A percentile compares a stretch with the other conserved stretches of the same genome.
phyloP scores from a whole-genome alignment of 306 rosid species.

The Lathyrus oleraceus region DNA sequence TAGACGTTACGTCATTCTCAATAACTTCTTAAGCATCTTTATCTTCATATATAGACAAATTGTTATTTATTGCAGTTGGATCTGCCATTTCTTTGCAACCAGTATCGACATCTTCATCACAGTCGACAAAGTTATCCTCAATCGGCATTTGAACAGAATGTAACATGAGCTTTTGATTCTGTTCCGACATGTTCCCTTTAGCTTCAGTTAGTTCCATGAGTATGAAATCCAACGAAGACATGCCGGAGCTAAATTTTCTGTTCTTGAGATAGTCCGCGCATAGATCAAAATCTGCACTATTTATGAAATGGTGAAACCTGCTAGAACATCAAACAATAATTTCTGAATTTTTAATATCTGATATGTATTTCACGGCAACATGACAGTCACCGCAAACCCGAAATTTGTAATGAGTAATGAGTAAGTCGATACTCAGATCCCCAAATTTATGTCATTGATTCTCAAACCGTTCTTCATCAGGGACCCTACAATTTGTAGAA shows the following conservation, averaged over 20 bases:
- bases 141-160: slow-evolving; percentile 98
- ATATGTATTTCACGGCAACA: no score
- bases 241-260: slow-evolving; percentile 76
- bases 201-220: slow-evolving; percentile 97
- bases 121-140: slow-evolving; percentile 70
- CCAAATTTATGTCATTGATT: no score
- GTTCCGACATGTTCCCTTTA: slow-evolving; percentile 90
- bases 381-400: no score
- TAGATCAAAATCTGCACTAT: slow-evolving; percentile 94
- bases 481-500: no score
- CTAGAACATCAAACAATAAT: no score
- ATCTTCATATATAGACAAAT: slow-evolving; percentile 34
- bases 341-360: no score
- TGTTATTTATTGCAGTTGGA: slow-evolving; percentile 51
- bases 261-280: slow-evolving; percentile 84
- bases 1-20: slow-evolving; percentile 47
- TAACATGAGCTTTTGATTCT: slow-evolving; percentile 83
- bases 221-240: slow-evolving; percentile 85
- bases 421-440: no score
- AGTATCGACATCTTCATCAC: slow-evolving; percentile 50
- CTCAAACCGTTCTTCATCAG: no score
- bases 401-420: no score
- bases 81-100: slow-evolving; percentile 55
- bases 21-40: slow-evolving; percentile 41
- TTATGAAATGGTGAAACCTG: no score